A percentile compares a stretch with the other conserved stretches of the same genome.
Conservation (phyloP, 1,284 basidiomycete genomes). For the Melampsora occidentalis region DNA sequence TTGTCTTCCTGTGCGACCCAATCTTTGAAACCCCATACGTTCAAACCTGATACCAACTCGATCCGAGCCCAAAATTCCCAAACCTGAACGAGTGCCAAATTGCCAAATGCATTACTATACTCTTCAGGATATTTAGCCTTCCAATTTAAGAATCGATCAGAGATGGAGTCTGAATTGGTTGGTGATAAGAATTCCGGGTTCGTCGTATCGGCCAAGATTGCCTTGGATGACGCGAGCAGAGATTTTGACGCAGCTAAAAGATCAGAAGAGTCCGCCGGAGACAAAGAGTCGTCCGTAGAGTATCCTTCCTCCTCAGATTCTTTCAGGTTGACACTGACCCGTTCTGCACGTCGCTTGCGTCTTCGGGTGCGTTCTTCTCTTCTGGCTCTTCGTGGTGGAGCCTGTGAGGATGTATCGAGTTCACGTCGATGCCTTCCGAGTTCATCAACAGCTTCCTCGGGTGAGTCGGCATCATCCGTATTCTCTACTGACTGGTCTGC, state of each 20-base stretch:
- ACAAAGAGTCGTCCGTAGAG: conserved; percentile 75
- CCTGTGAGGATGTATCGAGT: conserved; percentile 16
- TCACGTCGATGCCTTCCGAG: conserved; percentile 56
- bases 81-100: conserved; percentile 78
- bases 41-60: conserved; percentile 76
- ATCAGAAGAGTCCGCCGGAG: conserved; percentile 66
- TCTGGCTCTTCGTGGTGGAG: conserved; percentile 51
- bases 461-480: conserved; percentile 52
- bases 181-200: conserved; percentile 82
- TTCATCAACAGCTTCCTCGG: conserved; percentile 61
- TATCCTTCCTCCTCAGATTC: conserved; percentile 66
- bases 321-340: conserved; percentile 54
- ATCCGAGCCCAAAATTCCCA: conserved; percentile 95
- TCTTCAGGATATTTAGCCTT: conserved; percentile 71
- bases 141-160: conserved; percentile 74
- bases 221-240: conserved; percentile 60
- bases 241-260: conserved; percentile 66
- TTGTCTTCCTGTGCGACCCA: conserved; percentile 33
- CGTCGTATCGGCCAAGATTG: conserved; percentile 72
- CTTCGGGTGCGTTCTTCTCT: conserved; percentile 49
- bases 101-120: conserved; percentile 84
- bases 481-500: conserved; percentile 51
- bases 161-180: conserved; percentile 62
- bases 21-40: conserved; percentile 68
- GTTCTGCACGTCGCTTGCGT: conserved; percentile 58